Percentiles rank a stretch among this genome's conserved stretches.
phyloP scores from a whole-genome alignment of 2,329 filamentous ascomycete species.

The Pseudocercospora fijiensis region DNA sequence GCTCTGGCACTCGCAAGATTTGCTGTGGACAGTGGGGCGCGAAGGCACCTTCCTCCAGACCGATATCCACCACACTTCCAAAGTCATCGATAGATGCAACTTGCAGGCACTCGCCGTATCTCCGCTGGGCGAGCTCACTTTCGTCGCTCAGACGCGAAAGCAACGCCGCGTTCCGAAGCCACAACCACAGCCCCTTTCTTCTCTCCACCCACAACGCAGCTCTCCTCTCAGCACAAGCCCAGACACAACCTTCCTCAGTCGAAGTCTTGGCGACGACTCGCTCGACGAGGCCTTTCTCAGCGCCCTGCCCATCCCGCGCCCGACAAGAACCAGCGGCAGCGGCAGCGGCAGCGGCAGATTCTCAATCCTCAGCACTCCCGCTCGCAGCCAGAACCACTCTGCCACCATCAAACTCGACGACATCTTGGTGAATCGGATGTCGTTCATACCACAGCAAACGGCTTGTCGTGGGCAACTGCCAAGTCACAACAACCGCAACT shows the following conservation, averaged over 20 bases:
- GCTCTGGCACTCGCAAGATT: slow-evolving; percentile 63
- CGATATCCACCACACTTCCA: slow-evolving; percentile 60
- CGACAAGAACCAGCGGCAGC: slow-evolving; percentile 16
- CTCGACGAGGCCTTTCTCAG: slow-evolving; percentile 57
- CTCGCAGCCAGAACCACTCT: slow-evolving; percentile 19
- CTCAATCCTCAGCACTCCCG: slow-evolving; percentile 14
- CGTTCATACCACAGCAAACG: slow-evolving; percentile 32
- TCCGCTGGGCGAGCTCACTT: slow-evolving; percentile 56
- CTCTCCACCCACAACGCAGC: slow-evolving; percentile 16
- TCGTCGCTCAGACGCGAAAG: slow-evolving; percentile 55
- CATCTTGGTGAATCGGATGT: slow-evolving; percentile 31
- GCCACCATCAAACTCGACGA: slow-evolving; percentile 37
- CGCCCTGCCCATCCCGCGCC: slow-evolving; percentile 33
- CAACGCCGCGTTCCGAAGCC: slow-evolving; percentile 38
- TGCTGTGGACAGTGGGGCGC: slow-evolving; percentile 63
- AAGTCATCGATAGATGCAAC: slow-evolving; percentile 58
- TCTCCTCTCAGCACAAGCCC: slow-evolving; percentile 28
- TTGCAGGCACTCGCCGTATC: slow-evolving; percentile 59
- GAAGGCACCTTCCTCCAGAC: slow-evolving; percentile 63
- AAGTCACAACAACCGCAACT: slow-evolving; percentile 22
- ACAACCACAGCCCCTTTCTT: slow-evolving; percentile 16
- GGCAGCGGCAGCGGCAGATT: slow-evolving; percentile 21
- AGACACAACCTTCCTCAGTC: slow-evolving; percentile 40
- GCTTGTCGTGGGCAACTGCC: slow-evolving; percentile 30
- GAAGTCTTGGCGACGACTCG: slow-evolving; percentile 56